Base-by-base conservation (phyloP, 768 basidiomycete species). In the Collybia nuda region DNA sequence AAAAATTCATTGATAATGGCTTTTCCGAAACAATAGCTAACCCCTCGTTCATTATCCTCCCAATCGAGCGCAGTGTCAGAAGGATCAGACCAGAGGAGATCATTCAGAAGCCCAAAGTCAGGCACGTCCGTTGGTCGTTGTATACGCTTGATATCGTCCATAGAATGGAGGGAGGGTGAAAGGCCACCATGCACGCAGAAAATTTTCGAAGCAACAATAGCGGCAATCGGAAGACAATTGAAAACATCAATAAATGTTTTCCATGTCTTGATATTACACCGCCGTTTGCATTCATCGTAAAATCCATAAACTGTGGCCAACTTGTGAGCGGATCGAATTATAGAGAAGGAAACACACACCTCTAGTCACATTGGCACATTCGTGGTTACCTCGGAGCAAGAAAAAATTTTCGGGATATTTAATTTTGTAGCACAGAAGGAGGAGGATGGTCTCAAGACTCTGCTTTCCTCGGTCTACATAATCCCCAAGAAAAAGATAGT, bases 391-490 rank as follows among this genome's bases (percentile, higher is more conserved):
- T 62, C 97, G 82, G 47, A 99, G 73, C 35, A 99, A 79, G 77
- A 98, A 98, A 75, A 99, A 98, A 74, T 98, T 98, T 74, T 99
- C 97, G 6, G 97, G 97, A 70, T 95, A 99, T 71, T 98, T 98
- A 77, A 99, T 92, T 79, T 99, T 99, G 84, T 98, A 98, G 70
- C 97, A 98, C 37, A 98, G 77, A 36, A 99, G 78, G 43, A 99
- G 82, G 21, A 98, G 83, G 64, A 99, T 98, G 14, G 97, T 98
- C 70, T 99, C 97, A 53, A 99, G 82, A 62, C 91, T 94, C 73
- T 98, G 96, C 73, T 98, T 98, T 24, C 97, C 97, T 56, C 97
- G 80, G 73, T 99, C 97, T 63, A 99, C 97, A 63, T 99, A 99
- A 73, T 99, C 97, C 39, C 97, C 97, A 39, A 99, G 81, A 78